Base-by-base conservation (phyloP, 108 stramenopile genomes). In the Nitzschia putrida region DNA sequence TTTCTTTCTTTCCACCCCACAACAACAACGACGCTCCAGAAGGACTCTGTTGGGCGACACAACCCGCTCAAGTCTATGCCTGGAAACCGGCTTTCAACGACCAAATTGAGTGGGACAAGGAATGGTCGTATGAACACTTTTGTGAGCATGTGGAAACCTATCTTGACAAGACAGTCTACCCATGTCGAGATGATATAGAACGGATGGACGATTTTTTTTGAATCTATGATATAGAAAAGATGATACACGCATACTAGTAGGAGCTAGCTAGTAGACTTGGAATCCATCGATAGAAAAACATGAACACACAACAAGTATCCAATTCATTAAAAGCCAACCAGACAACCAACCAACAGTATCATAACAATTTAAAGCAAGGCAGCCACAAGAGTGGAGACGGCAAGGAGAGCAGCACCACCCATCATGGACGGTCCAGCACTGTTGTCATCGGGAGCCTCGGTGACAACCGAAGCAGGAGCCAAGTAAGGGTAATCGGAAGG, bases 91-190 rank as follows among this genome's bases (percentile, higher is more conserved):
- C 66, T 21, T 23, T 53, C 18, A n/a, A 50, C 9, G 60, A 52
- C 6, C 10, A 70, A 49, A 72, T 89, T 1, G 82, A 85, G 45
- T 21, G 74, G 44, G 63, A 66, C 13, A 14, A 20, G 44, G 65
- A 72, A 21, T 90, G 89, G 89, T 58, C 64, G 61, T 85, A 64
- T 52, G 71, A 78, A 9, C 47, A 16, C 3, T 90, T 90, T 77
- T 40, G 53, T 21, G 44, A 80, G 2, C 51, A 82, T 67, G 63
- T 87, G 53, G 76, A 76, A 7, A 78, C 66, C 61, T 90, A 81
- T 73, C 63, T 90, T 23, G 60, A 71, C 50, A 43, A 51, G 11
- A 82, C 84, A 1, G 87, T 88, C 25, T 57, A 45, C n/a, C 82
- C 87, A 16, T 83, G 82, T 61, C 49, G 82, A 23, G 14, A 61